Evolutionary conservation across 2,329 filamentous ascomycete genomes (phyloP).

Genomic region (Colletotrichum tamarilloi): DNA sequence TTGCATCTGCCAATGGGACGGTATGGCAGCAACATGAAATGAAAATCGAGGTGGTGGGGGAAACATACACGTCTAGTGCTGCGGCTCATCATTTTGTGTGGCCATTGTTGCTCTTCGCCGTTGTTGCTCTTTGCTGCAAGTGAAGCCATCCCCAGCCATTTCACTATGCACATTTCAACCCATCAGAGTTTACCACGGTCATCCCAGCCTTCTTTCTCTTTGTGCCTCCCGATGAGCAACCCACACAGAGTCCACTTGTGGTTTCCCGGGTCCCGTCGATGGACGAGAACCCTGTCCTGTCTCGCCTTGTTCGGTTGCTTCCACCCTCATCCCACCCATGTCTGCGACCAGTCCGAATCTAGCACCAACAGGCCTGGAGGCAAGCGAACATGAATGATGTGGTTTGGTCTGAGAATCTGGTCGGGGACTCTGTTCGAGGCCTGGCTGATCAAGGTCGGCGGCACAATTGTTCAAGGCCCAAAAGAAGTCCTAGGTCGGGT

Average conservation of each 20-base stretch:
- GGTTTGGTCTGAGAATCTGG: not conserved
- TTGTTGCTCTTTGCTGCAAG: not conserved
- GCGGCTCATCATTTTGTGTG: not conserved
- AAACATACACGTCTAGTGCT: not conserved
- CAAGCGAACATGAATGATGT: not conserved
- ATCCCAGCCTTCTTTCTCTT: conserved; percentile 22
- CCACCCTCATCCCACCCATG: not conserved
- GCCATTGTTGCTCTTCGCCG: not conserved
- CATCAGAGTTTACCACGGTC: conserved; percentile 1
- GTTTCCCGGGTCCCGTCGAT: not conserved
- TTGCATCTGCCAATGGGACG: conserved; percentile 10
- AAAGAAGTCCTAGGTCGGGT: not conserved
- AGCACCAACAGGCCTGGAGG: not conserved
- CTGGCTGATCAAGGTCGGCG: too few species aligned
- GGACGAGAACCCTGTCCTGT: conserved; percentile 4
- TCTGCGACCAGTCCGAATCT: conserved; percentile 1
- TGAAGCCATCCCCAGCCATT: conserved; percentile 35
- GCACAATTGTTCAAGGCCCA: not conserved
- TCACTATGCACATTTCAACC: conserved; percentile 3
- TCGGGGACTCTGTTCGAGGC: not conserved
- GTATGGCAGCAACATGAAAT: conserved; percentile 20
- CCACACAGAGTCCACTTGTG: not conserved
- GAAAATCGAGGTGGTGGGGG: conserved; percentile 14
- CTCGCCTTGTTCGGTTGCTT: conserved; percentile 3
- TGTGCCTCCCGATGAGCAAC: not conserved